These are phyloP conservation scores for Coemansia asiatica DNA, from an alignment of 192 early-diverging fungal genomes.

Conservation along the genomic window DNA sequence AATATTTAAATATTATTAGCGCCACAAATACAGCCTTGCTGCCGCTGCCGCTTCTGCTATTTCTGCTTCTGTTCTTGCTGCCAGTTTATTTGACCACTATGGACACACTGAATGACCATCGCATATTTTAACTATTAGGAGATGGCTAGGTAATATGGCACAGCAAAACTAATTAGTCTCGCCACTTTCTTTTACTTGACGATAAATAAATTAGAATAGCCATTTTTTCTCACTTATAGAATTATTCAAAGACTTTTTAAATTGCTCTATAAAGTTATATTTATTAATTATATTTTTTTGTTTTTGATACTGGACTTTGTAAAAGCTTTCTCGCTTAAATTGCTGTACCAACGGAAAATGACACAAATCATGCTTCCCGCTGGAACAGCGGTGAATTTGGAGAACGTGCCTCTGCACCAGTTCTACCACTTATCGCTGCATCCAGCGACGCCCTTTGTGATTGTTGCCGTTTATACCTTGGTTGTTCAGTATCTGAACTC, in stretches of 20 bases:
- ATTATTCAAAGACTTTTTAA: neutral
- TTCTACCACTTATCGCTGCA: constrained; percentile 71
- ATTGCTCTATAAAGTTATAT: neutral
- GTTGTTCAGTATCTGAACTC: constrained; percentile 42
- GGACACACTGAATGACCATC: neutral
- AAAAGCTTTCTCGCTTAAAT: neutral
- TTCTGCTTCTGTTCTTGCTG: too few species aligned
- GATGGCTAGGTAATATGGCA: neutral
- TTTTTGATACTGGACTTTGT: too few species aligned
- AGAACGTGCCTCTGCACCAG: constrained; percentile 68
- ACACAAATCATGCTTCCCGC: constrained; percentile 43
- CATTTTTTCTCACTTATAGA: neutral
- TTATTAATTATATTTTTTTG: neutral
- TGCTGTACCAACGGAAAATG: constrained; percentile 16
- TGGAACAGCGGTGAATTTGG: constrained; percentile 51
- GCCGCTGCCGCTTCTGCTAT: neutral
- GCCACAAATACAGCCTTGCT: constrained; percentile 1
- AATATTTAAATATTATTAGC: neutral
- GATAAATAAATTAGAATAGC: neutral
- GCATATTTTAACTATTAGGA: neutral
- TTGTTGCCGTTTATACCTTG: constrained; percentile 63
- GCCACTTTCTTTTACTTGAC: neutral
- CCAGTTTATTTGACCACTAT: neutral
- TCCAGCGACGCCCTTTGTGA: constrained; percentile 64
- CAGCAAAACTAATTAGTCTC: neutral